Base-by-base conservation (phyloP, 495 filamentous ascomycete species). In the Penicillium paradoxum region DNA sequence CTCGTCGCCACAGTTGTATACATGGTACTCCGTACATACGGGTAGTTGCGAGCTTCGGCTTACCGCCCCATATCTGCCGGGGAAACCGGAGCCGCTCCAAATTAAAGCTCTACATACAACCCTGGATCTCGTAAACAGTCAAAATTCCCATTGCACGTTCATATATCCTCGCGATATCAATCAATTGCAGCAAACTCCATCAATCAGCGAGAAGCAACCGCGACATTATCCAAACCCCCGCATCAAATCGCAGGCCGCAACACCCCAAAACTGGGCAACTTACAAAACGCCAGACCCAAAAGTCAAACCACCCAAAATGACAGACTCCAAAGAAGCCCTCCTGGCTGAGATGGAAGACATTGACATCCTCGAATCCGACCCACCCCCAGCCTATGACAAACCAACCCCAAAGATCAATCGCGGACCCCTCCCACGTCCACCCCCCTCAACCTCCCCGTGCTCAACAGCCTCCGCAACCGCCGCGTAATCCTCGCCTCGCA, bases 401-500 rank as follows among this genome's bases (percentile, higher is more conserved):
- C 60, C 33, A 52, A 50, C 39, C 44, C 14, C 19, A 8, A 53
- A 55, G 17, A 39, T 54, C n/a, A 46, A 51, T 45, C 63, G 59
- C 42, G 47, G 55, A 34, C 64, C 69, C n/a, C 70, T 69, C 30
- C 75, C 70, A 15, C 78, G 78, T 15, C 73, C 72, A 40, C 89
- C 89, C 80, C 82, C 3, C 81, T 97, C 50, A 68, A 85, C 57
- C 80, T 97, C 3, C 91, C 95, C 7, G 80, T 87, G 46, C 76
- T 98, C 21, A 81, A 80, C 49, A 69, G 77, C 63, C 80, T 97
- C 44, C 79, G 83, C 57, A 76, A 73, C 37, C 86, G 86, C 65
- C 79, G 92, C 51, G 79, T 92, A 8, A 86, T 98, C 59, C 84
- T 98, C 9, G 93, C 93, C 56, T 95, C 89, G 2, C 79, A 84